Conservation (phyloP, 768 basidiomycete species). For the Mycena venus region DNA sequence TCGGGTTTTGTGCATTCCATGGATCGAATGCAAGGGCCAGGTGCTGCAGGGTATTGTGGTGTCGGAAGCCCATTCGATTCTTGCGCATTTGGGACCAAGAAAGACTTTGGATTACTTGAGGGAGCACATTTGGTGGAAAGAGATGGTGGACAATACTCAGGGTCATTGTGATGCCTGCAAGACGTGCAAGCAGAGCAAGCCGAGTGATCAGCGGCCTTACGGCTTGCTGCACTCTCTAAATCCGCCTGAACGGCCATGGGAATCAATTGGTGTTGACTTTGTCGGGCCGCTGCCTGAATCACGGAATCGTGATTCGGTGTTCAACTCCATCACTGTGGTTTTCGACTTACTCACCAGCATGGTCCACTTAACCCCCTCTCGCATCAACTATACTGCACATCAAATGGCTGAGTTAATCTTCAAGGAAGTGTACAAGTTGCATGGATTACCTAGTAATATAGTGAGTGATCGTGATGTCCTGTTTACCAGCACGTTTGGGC, state of each 20-base stretch:
- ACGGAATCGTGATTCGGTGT: not conserved
- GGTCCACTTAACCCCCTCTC: not conserved
- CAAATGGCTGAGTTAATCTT: not conserved
- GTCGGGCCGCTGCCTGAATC: not conserved
- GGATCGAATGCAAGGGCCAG: not conserved
- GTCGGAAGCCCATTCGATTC: not conserved
- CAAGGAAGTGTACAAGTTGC: too few species aligned
- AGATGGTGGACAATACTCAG: not conserved
- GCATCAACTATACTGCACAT: not conserved
- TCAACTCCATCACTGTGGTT: not conserved
- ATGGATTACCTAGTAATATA: not conserved
- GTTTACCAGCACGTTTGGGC: not conserved
- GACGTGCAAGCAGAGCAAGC: not conserved
- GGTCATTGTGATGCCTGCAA: not conserved
- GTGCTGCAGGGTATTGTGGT: not conserved
- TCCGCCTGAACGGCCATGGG: too few species aligned
- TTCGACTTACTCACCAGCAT: not conserved
- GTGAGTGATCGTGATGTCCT: not conserved
- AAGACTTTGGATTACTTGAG: not conserved
- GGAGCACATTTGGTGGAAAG: not conserved
- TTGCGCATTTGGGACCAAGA: not conserved
- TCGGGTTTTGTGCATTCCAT: not conserved
- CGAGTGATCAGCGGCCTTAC: not conserved
- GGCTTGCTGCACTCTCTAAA: not conserved
- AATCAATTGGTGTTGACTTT: not conserved